Conservation (phyloP, 2,329 filamentous ascomycete species). For the Ophiostoma australiae region DNA sequence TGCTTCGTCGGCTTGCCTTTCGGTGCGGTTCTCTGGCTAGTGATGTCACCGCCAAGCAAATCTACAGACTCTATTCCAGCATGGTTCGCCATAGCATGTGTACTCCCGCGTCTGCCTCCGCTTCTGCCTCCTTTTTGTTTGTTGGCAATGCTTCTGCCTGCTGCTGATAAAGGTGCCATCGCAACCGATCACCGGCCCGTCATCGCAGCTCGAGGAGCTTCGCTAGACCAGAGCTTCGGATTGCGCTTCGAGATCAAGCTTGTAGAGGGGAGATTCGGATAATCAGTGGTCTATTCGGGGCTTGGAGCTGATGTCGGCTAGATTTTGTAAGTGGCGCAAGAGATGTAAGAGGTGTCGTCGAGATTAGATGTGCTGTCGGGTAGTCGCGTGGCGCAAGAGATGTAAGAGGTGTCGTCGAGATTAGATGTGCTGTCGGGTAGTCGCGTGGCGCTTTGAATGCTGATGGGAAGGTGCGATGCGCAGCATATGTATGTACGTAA, state of each 20-base stretch:
- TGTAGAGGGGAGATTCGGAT: neutral
- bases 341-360: neutral
- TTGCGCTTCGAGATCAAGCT: neutral
- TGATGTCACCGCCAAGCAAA: slow-evolving; percentile 38
- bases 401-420: neutral
- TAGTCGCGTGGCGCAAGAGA: no score
- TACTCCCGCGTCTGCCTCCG: neutral
- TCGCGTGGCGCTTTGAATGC: neutral
- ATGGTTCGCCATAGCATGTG: neutral
- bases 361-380: neutral
- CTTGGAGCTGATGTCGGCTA: neutral
- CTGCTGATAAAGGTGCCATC: slow-evolving; percentile 24
- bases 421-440: neutral
- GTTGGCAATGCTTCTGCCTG: slow-evolving; percentile 17
- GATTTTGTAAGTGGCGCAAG: neutral
- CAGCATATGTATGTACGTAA: neutral
- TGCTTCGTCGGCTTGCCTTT: neutral
- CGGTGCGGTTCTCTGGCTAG: slow-evolving; percentile 29
- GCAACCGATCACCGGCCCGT: slow-evolving; percentile 19
- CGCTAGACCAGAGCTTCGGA: neutral
- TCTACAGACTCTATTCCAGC: slow-evolving; percentile 37
- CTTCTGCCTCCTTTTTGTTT: neutral
- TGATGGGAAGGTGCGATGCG: neutral
- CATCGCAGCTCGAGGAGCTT: slow-evolving; percentile 16
- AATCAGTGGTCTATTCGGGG: neutral